These are phyloP conservation scores for Arthroderma sp. DNA, from an alignment of 2,329 filamentous ascomycete genomes.

Conservation along the genomic window DNA sequence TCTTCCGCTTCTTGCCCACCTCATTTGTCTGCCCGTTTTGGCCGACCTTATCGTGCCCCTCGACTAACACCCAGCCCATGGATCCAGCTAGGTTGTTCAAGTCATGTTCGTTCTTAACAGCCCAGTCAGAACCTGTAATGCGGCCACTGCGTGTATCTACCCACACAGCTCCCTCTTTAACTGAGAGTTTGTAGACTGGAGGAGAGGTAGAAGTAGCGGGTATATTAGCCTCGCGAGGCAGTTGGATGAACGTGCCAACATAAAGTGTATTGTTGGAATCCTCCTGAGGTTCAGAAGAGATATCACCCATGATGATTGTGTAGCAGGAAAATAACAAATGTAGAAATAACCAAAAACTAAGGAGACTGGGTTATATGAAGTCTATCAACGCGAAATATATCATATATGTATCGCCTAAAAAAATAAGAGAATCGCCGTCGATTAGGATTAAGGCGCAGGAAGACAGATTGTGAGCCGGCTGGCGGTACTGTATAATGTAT, in stretches of 20 bases:
- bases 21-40: background rate
- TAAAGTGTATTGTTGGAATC: conserved; percentile 33
- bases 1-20: conserved; percentile 10
- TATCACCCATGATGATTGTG: no score
- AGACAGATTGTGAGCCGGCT: no score
- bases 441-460: no score
- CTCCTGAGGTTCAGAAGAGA: no score
- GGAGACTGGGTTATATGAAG: no score
- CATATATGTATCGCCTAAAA: no score
- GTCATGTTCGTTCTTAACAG: conserved; percentile 14
- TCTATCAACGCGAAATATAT: no score
- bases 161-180: conserved; percentile 37
- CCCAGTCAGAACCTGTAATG: conserved; percentile 25
- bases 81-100: conserved; percentile 17
- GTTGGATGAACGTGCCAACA: conserved; percentile 48
- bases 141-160: conserved; percentile 21
- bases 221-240: conserved; percentile 35
- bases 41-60: no score
- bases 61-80: conserved; percentile 20
- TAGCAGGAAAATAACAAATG: no score
- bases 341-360: no score
- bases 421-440: no score
- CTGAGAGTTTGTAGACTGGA: conserved; percentile 38
- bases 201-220: conserved; percentile 35
- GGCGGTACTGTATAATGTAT: no score